Conservation (phyloP, 2,329 filamentous ascomycete genomes). For the Fusarium sp. region DNA sequence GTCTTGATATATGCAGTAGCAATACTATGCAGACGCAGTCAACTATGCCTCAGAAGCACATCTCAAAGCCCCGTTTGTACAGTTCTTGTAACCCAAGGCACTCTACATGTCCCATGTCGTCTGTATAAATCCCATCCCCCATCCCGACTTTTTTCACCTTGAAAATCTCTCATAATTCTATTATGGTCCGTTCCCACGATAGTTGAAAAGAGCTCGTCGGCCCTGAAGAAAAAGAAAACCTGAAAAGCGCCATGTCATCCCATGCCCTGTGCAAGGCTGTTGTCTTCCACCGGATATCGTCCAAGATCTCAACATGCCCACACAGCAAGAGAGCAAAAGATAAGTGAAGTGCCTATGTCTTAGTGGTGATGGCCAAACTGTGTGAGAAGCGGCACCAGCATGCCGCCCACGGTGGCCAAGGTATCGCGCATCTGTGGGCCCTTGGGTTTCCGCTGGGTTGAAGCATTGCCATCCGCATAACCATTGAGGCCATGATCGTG, state of each 20-base stretch:
- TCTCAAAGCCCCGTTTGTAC: slow-evolving; percentile 22
- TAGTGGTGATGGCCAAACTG: slow-evolving; percentile 81
- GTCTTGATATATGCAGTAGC: neutral
- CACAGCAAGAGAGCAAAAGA: slow-evolving; percentile 15
- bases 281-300: slow-evolving; percentile 5
- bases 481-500: slow-evolving; percentile 64
- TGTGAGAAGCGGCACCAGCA: slow-evolving; percentile 81
- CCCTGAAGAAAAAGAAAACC: slow-evolving; percentile 17
- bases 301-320: slow-evolving; percentile 10
- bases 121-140: slow-evolving; percentile 10
- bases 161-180: slow-evolving; percentile 25
- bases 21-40: neutral
- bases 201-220: slow-evolving; percentile 38
- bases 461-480: slow-evolving; percentile 60
- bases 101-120: slow-evolving; percentile 22
- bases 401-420: slow-evolving; percentile 76
- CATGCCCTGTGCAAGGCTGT: slow-evolving; percentile 16
- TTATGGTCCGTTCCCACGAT: slow-evolving; percentile 23
- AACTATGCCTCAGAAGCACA: neutral
- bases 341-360: slow-evolving; percentile 3
- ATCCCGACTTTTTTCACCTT: slow-evolving; percentile 6
- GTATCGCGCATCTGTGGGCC: slow-evolving; percentile 75
- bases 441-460: slow-evolving; percentile 61
- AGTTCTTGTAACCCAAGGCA: slow-evolving; percentile 14
- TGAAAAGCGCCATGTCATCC: slow-evolving; percentile 31